A percentile compares a stretch with the other conserved stretches of the same genome.
These are phyloP conservation scores for Pistacia atlantica DNA, from an alignment of 345 rosid species.

Conservation along the genomic window DNA sequence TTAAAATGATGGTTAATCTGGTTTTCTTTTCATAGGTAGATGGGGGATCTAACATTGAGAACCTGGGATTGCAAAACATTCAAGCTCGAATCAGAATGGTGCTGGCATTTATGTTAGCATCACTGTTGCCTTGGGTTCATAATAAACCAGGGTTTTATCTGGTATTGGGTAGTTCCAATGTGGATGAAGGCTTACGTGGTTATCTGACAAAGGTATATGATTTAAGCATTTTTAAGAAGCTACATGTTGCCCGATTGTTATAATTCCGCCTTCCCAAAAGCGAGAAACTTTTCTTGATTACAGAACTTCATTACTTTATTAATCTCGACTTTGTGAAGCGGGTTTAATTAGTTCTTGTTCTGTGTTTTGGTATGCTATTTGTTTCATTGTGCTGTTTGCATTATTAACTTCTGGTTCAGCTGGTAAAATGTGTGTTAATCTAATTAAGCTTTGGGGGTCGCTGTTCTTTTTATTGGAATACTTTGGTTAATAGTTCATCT, in stretches of 20 bases:
- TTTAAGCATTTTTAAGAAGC: neutral
- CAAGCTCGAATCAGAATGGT: constrained; percentile 99
- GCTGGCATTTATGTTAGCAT: constrained; percentile 86
- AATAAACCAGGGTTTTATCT: constrained; percentile 86
- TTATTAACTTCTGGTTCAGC: neutral
- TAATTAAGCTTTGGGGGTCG: neutral
- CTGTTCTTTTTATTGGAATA: neutral
- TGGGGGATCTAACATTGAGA: constrained; percentile 91
- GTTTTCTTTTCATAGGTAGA: constrained; percentile 56
- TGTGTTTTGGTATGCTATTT: neutral
- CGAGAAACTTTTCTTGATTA: neutral
- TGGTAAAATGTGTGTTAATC: neutral
- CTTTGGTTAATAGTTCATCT: neutral
- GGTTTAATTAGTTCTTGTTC: neutral
- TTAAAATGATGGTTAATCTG: constrained; percentile 7
- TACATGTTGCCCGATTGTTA: neutral
- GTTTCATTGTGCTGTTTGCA: neutral
- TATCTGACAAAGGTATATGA: constrained; percentile 79
- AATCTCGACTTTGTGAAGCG: neutral
- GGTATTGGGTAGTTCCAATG: constrained; percentile 94
- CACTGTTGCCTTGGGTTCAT: constrained; percentile 97
- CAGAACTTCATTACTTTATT: neutral
- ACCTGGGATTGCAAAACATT: constrained; percentile 86
- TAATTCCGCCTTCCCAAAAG: constrained; percentile 1
- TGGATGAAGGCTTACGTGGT: constrained; percentile 94